Evolutionary conservation across 2,329 filamentous ascomycete genomes (phyloP), one percentile per base, ranked within the genome.

Genomic region (Cercospora janseana): DNA sequence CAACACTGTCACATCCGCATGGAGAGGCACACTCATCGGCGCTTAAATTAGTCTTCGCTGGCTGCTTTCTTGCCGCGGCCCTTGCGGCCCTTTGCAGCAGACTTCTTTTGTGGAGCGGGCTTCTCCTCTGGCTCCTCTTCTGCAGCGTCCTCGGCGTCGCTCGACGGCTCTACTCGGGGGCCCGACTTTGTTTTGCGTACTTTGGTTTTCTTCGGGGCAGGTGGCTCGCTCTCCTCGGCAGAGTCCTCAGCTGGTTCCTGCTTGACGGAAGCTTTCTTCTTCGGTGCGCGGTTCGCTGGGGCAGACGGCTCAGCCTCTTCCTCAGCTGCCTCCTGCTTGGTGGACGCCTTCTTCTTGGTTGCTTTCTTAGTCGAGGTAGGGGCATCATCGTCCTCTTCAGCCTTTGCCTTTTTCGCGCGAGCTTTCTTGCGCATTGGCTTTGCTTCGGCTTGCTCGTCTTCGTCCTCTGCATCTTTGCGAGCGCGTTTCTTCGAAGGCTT

Each of bases 41-140:
- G n/a, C n/a, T n/a, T n/a, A n/a, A n/a, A n/a, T n/a, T n/a, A n/a
- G 21, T 56, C 50, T 18, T 52, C 54, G 23, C 41, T 44, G 16
- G 54, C 50, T 13, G 56, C 60, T 55, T 61, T 62, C 59, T 65
- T 68, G 35, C 60, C 57, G 46, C 61, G 61, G 27, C 64, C 63
- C 35, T 60, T 58, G 38, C 61, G 60, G 54, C 69, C 69, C 13
- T 60, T 62, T 24, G 67, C 66, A 28, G 68, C 55, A 40, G 63
- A 56, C 15, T 49, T 52, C n/a, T 54, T 57, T 9, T 59, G 54
- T 9, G 62, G 63, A 10, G 62, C 67, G 12, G 57, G 61, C 51
- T 63, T 70, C 38, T 68, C 64, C 21, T 61, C n/a, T n/a, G n/a
- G n/a, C n/a, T n/a, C 58, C 5, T 46, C 55, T 16, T 60, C 57